These are phyloP conservation scores for Trypethelium eluteriae DNA, from an alignment of 495 filamentous ascomycete genomes.

Conservation along the genomic window DNA sequence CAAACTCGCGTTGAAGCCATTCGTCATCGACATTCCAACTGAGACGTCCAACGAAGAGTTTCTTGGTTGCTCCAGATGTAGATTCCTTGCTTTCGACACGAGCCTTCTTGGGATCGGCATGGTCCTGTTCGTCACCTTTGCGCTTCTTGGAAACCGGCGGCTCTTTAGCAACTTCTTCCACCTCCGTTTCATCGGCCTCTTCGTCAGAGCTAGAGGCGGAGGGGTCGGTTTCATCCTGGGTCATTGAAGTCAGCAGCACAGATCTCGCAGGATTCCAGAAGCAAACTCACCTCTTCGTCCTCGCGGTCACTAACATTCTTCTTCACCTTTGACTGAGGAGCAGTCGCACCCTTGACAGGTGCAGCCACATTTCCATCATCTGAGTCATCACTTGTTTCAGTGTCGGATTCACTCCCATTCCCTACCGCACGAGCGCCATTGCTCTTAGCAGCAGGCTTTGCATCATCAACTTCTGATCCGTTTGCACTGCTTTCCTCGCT, in stretches of 20 bases:
- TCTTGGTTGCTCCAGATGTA: constrained; percentile 49
- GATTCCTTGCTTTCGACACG: constrained; percentile 54
- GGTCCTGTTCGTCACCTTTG: constrained; percentile 61
- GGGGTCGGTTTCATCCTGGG: constrained; percentile 27
- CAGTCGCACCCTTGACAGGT: neutral
- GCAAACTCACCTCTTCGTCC: constrained; percentile 38
- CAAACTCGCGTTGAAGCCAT: constrained; percentile 78
- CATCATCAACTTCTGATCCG: constrained; percentile 30
- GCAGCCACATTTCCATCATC: too few relatives aligned
- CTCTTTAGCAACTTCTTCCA: constrained; percentile 41
- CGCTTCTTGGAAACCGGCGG: constrained; percentile 68
- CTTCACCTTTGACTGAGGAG: constrained; percentile 26
- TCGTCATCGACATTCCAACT: constrained; percentile 95
- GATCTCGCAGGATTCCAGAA: neutral
- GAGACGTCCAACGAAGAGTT: constrained; percentile 87
- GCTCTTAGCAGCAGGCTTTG: constrained; percentile 28
- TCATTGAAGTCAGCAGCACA: constrained; percentile 17
- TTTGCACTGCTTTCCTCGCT: constrained; percentile 1
- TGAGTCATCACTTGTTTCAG: too few relatives aligned
- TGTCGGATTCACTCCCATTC: too few relatives aligned
- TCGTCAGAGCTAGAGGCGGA: constrained; percentile 21
- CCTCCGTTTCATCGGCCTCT: constrained; percentile 28
- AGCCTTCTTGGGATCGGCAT: constrained; percentile 68
- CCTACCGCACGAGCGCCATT: constrained; percentile 14
- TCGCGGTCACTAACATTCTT: constrained; percentile 34